Base-by-base conservation (phyloP, 495 filamentous ascomycete genomes). In the Penicillium chermesinum region DNA sequence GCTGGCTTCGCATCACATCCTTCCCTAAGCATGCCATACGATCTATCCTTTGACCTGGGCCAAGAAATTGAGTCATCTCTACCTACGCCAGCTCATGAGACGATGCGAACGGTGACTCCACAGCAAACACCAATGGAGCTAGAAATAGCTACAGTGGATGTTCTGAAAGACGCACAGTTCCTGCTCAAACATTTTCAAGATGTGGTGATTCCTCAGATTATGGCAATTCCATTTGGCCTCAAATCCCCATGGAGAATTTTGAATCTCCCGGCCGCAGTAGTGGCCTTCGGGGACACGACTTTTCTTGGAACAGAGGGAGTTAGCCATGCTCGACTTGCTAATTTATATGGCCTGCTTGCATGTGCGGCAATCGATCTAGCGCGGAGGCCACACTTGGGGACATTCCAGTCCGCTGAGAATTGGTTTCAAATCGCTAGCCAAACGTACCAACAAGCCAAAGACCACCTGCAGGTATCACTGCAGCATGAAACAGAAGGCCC, bases 161-260 rank as follows among this genome's bases (percentile, higher is more conserved):
- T 61, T 3, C 21, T 61, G 13, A 46, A 52, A 13, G 57, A 69
- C 17, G 59, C 59, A 0, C 61, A 61, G 7, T 66, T 45, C 9
- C 39, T 69, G 0, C 38, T 69, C 0, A 64, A 55, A 39, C 61
- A 69, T 39, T 69, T 64, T 18, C 63, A 69, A 20, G 61, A 69
- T 21, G 37, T 53, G 13, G 61, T 69, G 0, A 63, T 66, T 21
- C 54, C 63, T 2, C 55, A 59, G 3, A 64, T 69, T 22, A 63
- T 64, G 57, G 62, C 61, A 12, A 56, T 69, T 25, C 61, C 65
- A 0, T 56, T 59, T 12, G 57, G 57, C 0, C 48, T 64, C 21
- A 69, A 69, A 38, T 61, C 63, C 0, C 63, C 65, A 0, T 69
- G 65, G 63, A 59, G 61, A 34, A 63, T 66, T 7, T 19, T 64